phyloP scores from a whole-genome alignment of 768 basidiomycete species.

The Thelephora ganbajun region DNA sequence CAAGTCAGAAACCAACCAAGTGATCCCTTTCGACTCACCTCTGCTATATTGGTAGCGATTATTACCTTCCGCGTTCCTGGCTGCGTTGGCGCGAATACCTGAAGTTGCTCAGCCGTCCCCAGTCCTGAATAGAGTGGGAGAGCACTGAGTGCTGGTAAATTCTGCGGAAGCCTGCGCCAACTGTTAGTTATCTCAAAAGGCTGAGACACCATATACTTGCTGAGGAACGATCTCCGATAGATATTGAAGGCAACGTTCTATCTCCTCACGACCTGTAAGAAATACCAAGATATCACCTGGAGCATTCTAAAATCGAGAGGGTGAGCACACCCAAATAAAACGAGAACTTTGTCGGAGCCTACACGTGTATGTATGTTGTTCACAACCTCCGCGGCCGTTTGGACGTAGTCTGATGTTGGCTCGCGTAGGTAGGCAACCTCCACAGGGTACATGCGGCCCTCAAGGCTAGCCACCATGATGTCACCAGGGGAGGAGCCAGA shows the following conservation, averaged over 20 bases:
- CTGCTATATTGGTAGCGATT: conserved; percentile 91
- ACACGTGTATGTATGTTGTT: conserved; percentile 58
- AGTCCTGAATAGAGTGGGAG: conserved; percentile 78
- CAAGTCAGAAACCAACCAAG: neutral
- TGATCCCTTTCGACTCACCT: conserved; percentile 28
- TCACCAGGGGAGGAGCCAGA: conserved; percentile 46
- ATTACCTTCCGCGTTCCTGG: conserved; percentile 77
- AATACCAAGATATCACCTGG: conserved; percentile 89
- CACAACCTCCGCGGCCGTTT: conserved; percentile 67
- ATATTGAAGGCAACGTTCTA: conserved; percentile 75
- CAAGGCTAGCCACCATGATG: conserved; percentile 75
- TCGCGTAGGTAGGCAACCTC: conserved; percentile 80
- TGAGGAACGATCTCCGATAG: conserved; percentile 65
- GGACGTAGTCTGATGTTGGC: conserved; percentile 68
- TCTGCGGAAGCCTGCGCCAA: neutral
- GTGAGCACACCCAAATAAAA: neutral
- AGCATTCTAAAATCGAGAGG: conserved; percentile 38
- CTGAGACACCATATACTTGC: conserved; percentile 24
- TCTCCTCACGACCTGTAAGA: conserved; percentile 91
- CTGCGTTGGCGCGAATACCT: conserved; percentile 69
- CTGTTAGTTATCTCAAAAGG: neutral
- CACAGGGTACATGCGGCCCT: conserved; percentile 92
- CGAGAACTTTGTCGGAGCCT: conserved; percentile 31
- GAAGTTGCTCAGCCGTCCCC: conserved; percentile 75
- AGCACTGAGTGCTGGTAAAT: conserved; percentile 2